phyloP scores from a whole-genome alignment of 192 early-diverging fungal genomes.

The Phycomyces blakesleeanus region DNA sequence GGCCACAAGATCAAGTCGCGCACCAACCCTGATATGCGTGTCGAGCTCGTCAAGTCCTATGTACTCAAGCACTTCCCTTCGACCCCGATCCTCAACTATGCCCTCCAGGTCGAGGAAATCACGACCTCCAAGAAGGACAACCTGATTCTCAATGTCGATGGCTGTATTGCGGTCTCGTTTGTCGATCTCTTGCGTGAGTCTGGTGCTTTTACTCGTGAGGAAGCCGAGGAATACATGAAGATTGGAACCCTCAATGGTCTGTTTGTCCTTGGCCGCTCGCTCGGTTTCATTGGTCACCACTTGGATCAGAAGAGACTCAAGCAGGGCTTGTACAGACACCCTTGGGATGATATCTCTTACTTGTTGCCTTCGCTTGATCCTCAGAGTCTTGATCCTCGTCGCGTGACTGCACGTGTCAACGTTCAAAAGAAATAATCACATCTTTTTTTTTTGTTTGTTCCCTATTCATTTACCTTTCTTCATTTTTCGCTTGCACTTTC shows the following conservation, averaged over 20 bases:
- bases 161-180: constrained; percentile 91
- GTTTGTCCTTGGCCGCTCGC: constrained; percentile 91
- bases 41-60: constrained; percentile 92
- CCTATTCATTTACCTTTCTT: too few species aligned
- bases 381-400: constrained; percentile 40
- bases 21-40: constrained; percentile 97
- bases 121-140: constrained; percentile 99
- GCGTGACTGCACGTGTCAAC: constrained; percentile 33
- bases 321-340: constrained; percentile 97
- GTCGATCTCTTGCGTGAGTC: constrained; percentile 91
- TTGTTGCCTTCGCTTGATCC: constrained; percentile 49
- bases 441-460: too few species aligned
- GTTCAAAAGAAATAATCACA: constrained; percentile 9
- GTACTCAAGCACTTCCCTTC: constrained; percentile 83
- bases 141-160: constrained; percentile 92
- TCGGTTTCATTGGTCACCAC: constrained; percentile 98
- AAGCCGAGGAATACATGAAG: constrained; percentile 93
- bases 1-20: constrained; percentile 99
- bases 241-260: constrained; percentile 96
- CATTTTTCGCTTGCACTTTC: background rate
- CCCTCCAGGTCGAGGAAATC: constrained; percentile 88
- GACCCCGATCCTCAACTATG: constrained; percentile 89
- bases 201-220: constrained; percentile 89
- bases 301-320: constrained; percentile 98
- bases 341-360: constrained; percentile 96